Evolutionary conservation across 768 basidiomycete species (phyloP).

Genomic region (Leccinum ochraceum): DNA sequence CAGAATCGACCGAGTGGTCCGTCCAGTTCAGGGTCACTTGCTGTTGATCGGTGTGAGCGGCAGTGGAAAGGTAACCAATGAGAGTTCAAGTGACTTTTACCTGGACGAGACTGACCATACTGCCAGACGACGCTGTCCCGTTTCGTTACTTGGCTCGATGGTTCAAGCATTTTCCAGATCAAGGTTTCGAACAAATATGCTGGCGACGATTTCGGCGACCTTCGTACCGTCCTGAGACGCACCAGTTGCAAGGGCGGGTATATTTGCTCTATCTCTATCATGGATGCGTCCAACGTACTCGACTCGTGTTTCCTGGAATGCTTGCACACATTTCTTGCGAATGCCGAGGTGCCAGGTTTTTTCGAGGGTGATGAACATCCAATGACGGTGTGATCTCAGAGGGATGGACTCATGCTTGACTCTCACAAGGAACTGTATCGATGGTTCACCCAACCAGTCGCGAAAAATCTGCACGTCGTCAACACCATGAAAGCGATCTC

Average conservation of each 20-base stretch:
- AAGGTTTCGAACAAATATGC: constrained; percentile 99
- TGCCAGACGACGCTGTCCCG: constrained; percentile 92
- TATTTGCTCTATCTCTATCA: constrained; percentile 86
- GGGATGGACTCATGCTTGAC: constrained; percentile 97
- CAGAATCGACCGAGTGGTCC: constrained; percentile 97
- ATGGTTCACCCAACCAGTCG: constrained; percentile 99
- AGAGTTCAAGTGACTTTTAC: neutral
- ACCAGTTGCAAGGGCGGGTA: constrained; percentile 99
- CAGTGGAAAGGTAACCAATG: constrained; percentile 82
- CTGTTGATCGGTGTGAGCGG: constrained; percentile 97
- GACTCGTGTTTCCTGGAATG: constrained; percentile 98
- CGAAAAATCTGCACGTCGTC: constrained; percentile 96
- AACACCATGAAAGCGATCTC: constrained; percentile 99
- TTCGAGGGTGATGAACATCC: constrained; percentile 99
- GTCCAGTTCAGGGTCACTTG: constrained; percentile 95
- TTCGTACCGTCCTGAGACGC: constrained; percentile 91
- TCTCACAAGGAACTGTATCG: constrained; percentile 96
- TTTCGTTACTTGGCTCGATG: constrained; percentile 99
- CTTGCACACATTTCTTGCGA: constrained; percentile 99
- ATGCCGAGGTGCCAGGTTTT: constrained; percentile 99
- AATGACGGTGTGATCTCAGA: constrained; percentile 98
- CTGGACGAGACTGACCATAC: constrained; percentile 15
- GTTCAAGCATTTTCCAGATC: constrained; percentile 98
- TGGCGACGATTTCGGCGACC: constrained; percentile 96
- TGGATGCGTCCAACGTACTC: constrained; percentile 99